These are phyloP conservation scores for Arxiozyma slooffiae DNA, from an alignment of 1,139 yeast species.

Conservation along the genomic window DNA sequence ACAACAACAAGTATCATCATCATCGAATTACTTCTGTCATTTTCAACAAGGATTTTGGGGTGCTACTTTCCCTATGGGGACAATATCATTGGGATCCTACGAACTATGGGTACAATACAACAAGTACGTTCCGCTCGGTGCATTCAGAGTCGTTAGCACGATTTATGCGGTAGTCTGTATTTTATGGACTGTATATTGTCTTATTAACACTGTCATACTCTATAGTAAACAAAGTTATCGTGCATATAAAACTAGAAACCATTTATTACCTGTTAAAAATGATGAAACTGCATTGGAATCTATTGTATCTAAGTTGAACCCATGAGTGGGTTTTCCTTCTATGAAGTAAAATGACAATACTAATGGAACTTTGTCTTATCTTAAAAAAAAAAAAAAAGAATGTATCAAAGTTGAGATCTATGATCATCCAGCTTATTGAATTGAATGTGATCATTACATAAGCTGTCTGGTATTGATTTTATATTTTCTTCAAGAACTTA, in stretches of 20 bases:
- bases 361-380: no score
- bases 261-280: background rate
- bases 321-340: background rate
- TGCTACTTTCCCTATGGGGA: slow-evolving; percentile 83
- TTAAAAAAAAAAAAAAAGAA: no score
- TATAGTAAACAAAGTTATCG: background rate
- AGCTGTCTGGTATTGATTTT: no score
- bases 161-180: slow-evolving; percentile 42
- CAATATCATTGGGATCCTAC: slow-evolving; percentile 56
- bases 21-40: slow-evolving; percentile 18
- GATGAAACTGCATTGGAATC: background rate
- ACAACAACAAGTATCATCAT: background rate
- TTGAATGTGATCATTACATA: no score
- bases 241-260: background rate
- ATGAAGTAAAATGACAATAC: background rate
- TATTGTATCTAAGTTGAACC: background rate
- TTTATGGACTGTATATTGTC: slow-evolving; percentile 18
- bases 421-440: background rate
- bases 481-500: background rate
- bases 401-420: no score
- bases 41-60: slow-evolving; percentile 73
- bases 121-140: slow-evolving; percentile 24
- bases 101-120: slow-evolving; percentile 41
- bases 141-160: slow-evolving; percentile 52
- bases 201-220: slow-evolving; percentile 10